A percentile compares a stretch with the other conserved stretches of the same genome.
These are phyloP conservation scores for Rhexocercosporidium sp. DNA, from an alignment of 2,329 filamentous ascomycete genomes.

Conservation along the genomic window DNA sequence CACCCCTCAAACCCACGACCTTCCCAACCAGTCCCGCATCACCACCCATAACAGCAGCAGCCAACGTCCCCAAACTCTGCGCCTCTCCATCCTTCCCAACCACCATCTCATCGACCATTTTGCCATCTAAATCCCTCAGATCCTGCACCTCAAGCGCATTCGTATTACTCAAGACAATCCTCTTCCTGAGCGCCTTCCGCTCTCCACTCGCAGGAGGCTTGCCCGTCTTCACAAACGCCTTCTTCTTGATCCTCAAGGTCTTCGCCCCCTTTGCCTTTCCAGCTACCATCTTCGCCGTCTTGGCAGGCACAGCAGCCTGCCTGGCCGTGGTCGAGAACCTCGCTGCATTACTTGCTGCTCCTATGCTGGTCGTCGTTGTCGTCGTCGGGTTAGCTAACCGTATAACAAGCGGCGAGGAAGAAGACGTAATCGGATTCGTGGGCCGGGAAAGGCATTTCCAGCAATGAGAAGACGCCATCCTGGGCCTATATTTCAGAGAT, in stretches of 20 bases:
- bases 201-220: slow-evolving; percentile 75
- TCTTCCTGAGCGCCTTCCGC: slow-evolving; percentile 84
- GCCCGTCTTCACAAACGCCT: slow-evolving; percentile 31
- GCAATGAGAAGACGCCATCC: slow-evolving; percentile 62
- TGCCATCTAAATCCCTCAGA: slow-evolving; percentile 63
- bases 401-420: slow-evolving; percentile 43
- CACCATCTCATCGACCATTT: slow-evolving; percentile 64
- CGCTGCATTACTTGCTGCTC: slow-evolving; percentile 18
- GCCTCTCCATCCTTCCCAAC: slow-evolving; percentile 55
- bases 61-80: not conserved
- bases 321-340: slow-evolving; percentile 36
- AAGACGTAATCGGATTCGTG: slow-evolving; percentile 46
- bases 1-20: slow-evolving; percentile 71
- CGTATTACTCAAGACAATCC: slow-evolving; percentile 90
- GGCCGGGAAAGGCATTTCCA: slow-evolving; percentile 63
- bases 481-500: not conserved
- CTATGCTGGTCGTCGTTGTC: slow-evolving; percentile 23
- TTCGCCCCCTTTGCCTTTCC: slow-evolving; percentile 26
- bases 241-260: slow-evolving; percentile 50
- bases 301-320: not conserved
- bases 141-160: slow-evolving; percentile 82
- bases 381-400: slow-evolving; percentile 40
- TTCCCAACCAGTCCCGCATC: slow-evolving; percentile 55
- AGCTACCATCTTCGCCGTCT: slow-evolving; percentile 17
- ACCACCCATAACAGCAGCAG: not conserved